These are phyloP conservation scores for Geopyxis carbonaria DNA, from an alignment of 495 filamentous ascomycete genomes.

Conservation along the genomic window DNA sequence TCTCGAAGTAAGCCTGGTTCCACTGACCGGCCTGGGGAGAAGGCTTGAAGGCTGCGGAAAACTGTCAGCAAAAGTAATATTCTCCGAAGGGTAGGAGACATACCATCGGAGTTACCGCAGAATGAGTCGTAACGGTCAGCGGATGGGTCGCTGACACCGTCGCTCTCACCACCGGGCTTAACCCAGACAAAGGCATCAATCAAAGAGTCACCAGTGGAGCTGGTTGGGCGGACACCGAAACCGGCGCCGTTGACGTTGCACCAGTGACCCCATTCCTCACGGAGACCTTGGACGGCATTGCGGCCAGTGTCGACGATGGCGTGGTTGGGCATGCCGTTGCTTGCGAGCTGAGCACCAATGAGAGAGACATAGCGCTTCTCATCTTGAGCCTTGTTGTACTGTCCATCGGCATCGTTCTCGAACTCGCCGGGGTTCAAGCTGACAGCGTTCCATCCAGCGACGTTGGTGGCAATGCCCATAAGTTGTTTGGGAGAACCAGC, in stretches of 20 bases:
- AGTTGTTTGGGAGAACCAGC: constrained; percentile 30
- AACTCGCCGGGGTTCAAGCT: neutral
- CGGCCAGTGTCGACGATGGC: constrained; percentile 51
- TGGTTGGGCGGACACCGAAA: constrained; percentile 53
- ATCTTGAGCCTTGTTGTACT: constrained; percentile 38
- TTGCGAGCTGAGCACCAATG: constrained; percentile 41
- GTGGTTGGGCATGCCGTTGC: constrained; percentile 49
- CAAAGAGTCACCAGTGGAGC: constrained; percentile 42
- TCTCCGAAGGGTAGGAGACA: neutral
- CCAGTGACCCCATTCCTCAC: constrained; percentile 50
- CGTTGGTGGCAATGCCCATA: constrained; percentile 39
- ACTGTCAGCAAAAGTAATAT: neutral
- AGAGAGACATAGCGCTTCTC: constrained; percentile 55
- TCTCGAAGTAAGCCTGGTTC: constrained; percentile 38
- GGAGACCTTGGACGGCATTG: no score
- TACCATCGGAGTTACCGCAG: constrained; percentile 38
- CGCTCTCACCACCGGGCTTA: constrained; percentile 68
- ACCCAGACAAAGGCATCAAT: constrained; percentile 69
- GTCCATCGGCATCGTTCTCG: constrained; percentile 27
- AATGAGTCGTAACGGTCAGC: constrained; percentile 51
- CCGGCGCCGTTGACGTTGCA: constrained; percentile 44
- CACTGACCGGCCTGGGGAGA: no score
- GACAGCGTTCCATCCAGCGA: no score
- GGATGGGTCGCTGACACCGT: constrained; percentile 49
- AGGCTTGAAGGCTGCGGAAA: constrained; percentile 2